A percentile compares a stretch with the other conserved stretches of the same genome.
These are phyloP conservation scores for Phialemoniopsis sp. DNA, from an alignment of 2,329 filamentous ascomycete genomes.

Conservation along the genomic window DNA sequence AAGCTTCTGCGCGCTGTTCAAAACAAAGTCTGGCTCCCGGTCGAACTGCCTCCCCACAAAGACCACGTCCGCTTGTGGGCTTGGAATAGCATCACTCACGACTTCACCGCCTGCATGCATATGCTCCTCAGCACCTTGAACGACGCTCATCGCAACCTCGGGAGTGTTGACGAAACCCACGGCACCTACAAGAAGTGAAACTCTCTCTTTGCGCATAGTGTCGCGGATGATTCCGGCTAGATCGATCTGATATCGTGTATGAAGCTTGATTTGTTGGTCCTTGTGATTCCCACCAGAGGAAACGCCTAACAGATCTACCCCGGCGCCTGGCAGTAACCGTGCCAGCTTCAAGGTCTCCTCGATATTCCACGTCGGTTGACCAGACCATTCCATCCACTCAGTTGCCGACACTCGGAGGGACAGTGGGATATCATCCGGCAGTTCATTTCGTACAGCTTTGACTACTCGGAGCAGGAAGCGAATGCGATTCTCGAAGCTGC, in stretches of 20 bases:
- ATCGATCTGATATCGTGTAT: slow-evolving; percentile 68
- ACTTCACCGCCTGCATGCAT: slow-evolving; percentile 34
- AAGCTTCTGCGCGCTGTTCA: slow-evolving; percentile 68
- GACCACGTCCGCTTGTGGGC: slow-evolving; percentile 61
- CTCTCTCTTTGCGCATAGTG: slow-evolving; percentile 45
- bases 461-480: slow-evolving; percentile 54
- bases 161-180: slow-evolving; percentile 73
- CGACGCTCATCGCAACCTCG: slow-evolving; percentile 58
- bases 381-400: slow-evolving; percentile 53
- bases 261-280: slow-evolving; percentile 54
- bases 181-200: slow-evolving; percentile 60
- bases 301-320: slow-evolving; percentile 81
- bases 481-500: slow-evolving; percentile 61
- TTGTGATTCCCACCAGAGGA: slow-evolving; percentile 70
- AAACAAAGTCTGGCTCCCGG: slow-evolving; percentile 75
- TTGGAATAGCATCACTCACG: slow-evolving; percentile 29
- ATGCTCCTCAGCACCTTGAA: slow-evolving; percentile 36
- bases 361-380: slow-evolving; percentile 59
- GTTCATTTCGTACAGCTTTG: slow-evolving; percentile 41
- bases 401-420: slow-evolving; percentile 58
- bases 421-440: slow-evolving; percentile 51
- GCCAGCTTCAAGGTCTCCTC: slow-evolving; percentile 65
- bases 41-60: slow-evolving; percentile 74
- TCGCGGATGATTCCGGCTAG: slow-evolving; percentile 70
- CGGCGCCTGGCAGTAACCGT: slow-evolving; percentile 63